Evolutionary conservation across 495 filamentous ascomycete species (phyloP), one percentile per base, ranked within the genome.

Genomic region (Aspergillus kassunensis): DNA sequence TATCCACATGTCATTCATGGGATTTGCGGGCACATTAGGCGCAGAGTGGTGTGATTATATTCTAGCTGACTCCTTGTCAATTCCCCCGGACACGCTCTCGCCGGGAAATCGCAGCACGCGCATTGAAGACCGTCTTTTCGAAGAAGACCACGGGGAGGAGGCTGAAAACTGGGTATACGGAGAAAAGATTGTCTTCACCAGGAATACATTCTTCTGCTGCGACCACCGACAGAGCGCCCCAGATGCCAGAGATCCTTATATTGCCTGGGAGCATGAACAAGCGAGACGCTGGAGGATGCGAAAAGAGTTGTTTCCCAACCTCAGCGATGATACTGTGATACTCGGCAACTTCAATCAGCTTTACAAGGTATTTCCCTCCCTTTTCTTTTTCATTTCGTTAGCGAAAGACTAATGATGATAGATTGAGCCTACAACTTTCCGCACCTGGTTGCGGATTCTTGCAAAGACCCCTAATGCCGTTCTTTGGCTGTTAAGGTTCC

Each of bases 1-100:
- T 0, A 91, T 99, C 43, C 93, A 97, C 58, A 99, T 99, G 93
- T 96, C 93, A 0, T 99, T 99, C 65, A 99, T 99, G 93, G 93
- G 93, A 2, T 97, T 99, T 68, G 93, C 93, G 1, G 93, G 93
- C 6, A 96, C 93, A 2, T 76, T 99, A 8, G 93, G 95, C 10
- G 93, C 93, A 23, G 93, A 97, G 62, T 99, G 93, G 93, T 99
- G 93, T 64, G 93, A 99, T 60, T 99, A 99, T 61, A 82, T 99
- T 24, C 80, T 97, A 24, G 91, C 93, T 4, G 93, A 99, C 60
- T 73, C 85, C 37, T 88, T 89, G 7, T 91, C 93, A 0, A 86
- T 99, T 46, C 95, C 93, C 0, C 77, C 75, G 5, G 82, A 84
- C 5, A 97, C 91, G 6, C 71, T 97, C 46, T 82, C 90, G 19